Conservation (phyloP, 257 asterid genomes). For the Dorcoceras hygrometricum region DNA sequence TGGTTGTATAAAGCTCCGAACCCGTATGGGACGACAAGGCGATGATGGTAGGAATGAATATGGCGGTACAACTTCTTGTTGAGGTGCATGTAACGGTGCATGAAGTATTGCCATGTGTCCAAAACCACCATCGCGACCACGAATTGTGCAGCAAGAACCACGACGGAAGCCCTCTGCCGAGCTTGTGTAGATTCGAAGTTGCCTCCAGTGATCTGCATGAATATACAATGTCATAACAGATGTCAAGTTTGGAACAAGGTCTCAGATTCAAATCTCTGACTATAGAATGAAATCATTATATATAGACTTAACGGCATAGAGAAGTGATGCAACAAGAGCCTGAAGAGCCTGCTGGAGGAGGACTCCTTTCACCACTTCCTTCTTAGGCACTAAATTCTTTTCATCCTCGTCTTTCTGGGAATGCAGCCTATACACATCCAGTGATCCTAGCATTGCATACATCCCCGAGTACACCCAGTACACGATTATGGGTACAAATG, state of each 20-base stretch:
- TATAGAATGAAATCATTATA: background rate
- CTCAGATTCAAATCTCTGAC: no score
- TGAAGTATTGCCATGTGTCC: constrained; percentile 91
- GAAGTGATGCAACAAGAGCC: constrained; percentile 72
- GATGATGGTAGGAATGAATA: constrained; percentile 86
- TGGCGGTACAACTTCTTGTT: constrained; percentile 87
- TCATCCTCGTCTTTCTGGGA: constrained; percentile 76
- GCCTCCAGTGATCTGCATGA: constrained; percentile 63
- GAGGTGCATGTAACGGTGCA: constrained; percentile 93
- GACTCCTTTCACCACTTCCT: constrained; percentile 79
- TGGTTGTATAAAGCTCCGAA: constrained; percentile 94
- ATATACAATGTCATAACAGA: no score
- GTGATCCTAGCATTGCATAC: constrained; percentile 55
- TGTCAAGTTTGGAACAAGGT: no score
- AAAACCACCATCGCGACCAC: constrained; percentile 67
- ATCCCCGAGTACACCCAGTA: constrained; percentile 89
- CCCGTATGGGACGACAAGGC: constrained; percentile 83
- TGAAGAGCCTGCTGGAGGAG: constrained; percentile 90
- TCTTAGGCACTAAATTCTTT: constrained; percentile 79
- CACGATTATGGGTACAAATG: constrained; percentile 61
- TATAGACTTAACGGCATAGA: constrained; percentile 57
- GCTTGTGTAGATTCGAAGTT: constrained; percentile 39
- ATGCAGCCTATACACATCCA: constrained; percentile 77
- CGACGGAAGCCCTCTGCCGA: constrained; percentile 40
- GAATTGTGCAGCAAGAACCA: constrained; percentile 57